Percentiles rank a stretch among this genome's conserved stretches.
phyloP scores from a whole-genome alignment of 495 filamentous ascomycete species.

The Hypoxylon lienhwacheense region DNA sequence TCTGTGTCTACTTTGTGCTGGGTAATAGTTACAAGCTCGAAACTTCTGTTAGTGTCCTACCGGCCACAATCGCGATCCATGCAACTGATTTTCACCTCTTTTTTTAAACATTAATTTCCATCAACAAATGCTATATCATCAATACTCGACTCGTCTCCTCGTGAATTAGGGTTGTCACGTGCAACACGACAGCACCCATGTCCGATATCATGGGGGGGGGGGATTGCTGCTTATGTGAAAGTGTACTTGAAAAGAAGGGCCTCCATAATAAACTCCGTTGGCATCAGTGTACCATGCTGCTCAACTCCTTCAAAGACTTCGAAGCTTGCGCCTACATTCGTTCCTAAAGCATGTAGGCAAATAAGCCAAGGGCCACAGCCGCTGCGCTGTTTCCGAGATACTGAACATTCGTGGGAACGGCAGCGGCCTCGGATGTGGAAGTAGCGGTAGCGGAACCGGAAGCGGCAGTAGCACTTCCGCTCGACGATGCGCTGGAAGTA shows the following conservation, averaged over 20 bases:
- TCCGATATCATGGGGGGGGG: slow-evolving; percentile 17
- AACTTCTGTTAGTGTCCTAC: slow-evolving; percentile 3
- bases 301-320: not conserved
- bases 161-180: slow-evolving; percentile 33
- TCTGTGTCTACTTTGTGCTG: slow-evolving; percentile 28
- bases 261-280: slow-evolving; percentile 8
- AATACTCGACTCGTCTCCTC: slow-evolving; percentile 32
- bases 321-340: slow-evolving; percentile 10
- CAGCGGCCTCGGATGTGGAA: slow-evolving; percentile 25
- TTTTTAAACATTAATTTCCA: slow-evolving; percentile 28
- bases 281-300: slow-evolving; percentile 6
- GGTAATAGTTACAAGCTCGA: slow-evolving; percentile 14
- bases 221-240: not conserved
- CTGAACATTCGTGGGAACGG: slow-evolving; percentile 38
- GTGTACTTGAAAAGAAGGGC: slow-evolving; percentile 9
- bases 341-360: slow-evolving; percentile 42
- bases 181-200: slow-evolving; percentile 20
- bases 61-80: slow-evolving; percentile 14
- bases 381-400: slow-evolving; percentile 43
- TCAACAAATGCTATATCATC: slow-evolving; percentile 30
- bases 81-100: slow-evolving; percentile 17
- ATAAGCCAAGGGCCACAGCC: slow-evolving; percentile 41
- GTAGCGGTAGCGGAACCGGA: slow-evolving; percentile 2
- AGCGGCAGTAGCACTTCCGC: slow-evolving; percentile 20
- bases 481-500: slow-evolving; percentile 26